Evolutionary conservation across 1,139 yeast genomes (phyloP), one percentile per base, ranked within the genome.

Genomic region (Citeromyces siamensis): DNA sequence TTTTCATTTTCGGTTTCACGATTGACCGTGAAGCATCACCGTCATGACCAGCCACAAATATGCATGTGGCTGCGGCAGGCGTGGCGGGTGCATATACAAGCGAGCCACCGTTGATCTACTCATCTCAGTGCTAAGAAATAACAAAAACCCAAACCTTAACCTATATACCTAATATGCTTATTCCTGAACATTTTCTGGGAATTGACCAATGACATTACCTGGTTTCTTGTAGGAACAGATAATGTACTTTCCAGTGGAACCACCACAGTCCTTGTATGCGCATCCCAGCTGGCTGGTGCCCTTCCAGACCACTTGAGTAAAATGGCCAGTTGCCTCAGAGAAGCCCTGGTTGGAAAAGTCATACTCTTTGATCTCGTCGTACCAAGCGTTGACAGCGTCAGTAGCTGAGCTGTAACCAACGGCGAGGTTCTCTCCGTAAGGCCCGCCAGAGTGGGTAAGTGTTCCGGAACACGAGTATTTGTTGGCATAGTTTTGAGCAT

Each of bases 271-370:
- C 42, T 58, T 63, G 54, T 64, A 63, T 41, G 83, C 94, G 62
- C 95, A 85, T 31, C 95, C 95, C 16, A 85, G 56, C 53, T 71
- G 57, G 31, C 76, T 66, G 41, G 86, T 62, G 23, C 62, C 58
- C 56, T 75, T 76, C 95, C 95, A 85, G 37, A 85, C 78, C 44
- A 85, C 69, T 59, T 82, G 94, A 33, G 95, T 83, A 65, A 84
- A 85, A 60, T 85, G 95, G 7, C 34, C 34, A 5, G 22, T 20
- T 10, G 14, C 34, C 22, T 57, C 59, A 35, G 67, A 51, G 46
- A 47, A 56, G 38, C 53, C 55, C 36, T 70, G 67, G 43, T 61
- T 50, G 18, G 56, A 45, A 59, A 62, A 80, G 60, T 75, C 63
- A 65, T 81, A 84, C 40, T 55, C 45, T 8, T 51, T 45, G 47